A percentile compares a stretch with the other conserved stretches of the same genome.
Conservation (phyloP, 768 basidiomycete genomes). For the Calocera cornea region DNA sequence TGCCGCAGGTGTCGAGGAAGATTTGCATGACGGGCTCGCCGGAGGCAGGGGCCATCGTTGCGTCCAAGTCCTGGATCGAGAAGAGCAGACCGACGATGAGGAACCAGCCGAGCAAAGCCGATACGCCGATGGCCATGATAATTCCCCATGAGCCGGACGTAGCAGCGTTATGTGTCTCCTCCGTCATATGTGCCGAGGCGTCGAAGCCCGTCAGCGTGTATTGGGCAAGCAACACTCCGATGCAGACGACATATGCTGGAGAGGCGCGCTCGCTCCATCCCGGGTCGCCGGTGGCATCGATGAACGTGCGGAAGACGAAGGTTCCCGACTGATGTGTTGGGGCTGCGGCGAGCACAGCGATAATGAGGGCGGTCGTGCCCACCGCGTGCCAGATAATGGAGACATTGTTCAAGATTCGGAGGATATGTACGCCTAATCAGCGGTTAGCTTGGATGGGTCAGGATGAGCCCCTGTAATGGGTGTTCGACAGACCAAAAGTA, state of each 20-base stretch:
- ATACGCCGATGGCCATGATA: slow-evolving; percentile 56
- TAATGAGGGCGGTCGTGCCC: slow-evolving; percentile 51
- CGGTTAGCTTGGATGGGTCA: slow-evolving; percentile 34
- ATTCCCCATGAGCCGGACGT: slow-evolving; percentile 57
- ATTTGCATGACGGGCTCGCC: slow-evolving; percentile 69
- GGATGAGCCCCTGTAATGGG: background rate
- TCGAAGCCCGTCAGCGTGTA: slow-evolving; percentile 68
- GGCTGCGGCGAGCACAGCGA: slow-evolving; percentile 58
- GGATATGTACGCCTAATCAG: slow-evolving; percentile 39
- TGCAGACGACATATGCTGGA: slow-evolving; percentile 52
- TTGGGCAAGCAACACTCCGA: slow-evolving; percentile 64
- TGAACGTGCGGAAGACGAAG: slow-evolving; percentile 58
- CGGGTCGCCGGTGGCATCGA: slow-evolving; percentile 48
- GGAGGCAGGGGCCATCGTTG: slow-evolving; percentile 38
- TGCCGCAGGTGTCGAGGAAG: slow-evolving; percentile 61
- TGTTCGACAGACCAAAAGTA: background rate
- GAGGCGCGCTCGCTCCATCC: slow-evolving; percentile 61
- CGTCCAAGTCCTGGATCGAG: slow-evolving; percentile 56
- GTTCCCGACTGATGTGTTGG: slow-evolving; percentile 52
- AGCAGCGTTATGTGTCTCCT: slow-evolving; percentile 56
- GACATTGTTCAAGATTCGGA: slow-evolving; percentile 55
- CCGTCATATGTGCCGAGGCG: slow-evolving; percentile 56
- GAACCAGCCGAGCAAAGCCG: slow-evolving; percentile 62
- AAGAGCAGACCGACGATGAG: slow-evolving; percentile 58
- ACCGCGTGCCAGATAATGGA: slow-evolving; percentile 64